These are phyloP conservation scores for Chaetoceros tenuissimus DNA, from an alignment of 108 stramenopile species.

Conservation along the genomic window DNA sequence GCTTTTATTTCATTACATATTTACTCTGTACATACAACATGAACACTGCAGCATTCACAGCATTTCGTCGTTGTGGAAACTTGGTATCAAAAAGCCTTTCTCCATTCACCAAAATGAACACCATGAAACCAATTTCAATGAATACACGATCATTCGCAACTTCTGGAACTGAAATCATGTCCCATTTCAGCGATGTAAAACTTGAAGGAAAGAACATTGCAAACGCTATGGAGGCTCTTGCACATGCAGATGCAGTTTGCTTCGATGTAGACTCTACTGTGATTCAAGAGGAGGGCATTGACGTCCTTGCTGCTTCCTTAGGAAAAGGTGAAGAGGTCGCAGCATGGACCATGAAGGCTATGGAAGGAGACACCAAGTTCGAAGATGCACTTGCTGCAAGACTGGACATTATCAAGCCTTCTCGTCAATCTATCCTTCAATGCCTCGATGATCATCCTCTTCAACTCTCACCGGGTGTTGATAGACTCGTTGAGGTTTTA, in stretches of 20 bases:
- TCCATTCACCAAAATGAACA: too few relatives aligned
- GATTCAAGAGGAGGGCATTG: constrained; percentile 94
- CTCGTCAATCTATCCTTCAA: constrained; percentile 36
- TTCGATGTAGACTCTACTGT: constrained; percentile 99
- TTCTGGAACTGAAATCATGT: neutral
- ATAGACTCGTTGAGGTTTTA: constrained; percentile 58
- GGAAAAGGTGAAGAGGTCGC: constrained; percentile 90
- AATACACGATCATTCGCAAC: neutral
- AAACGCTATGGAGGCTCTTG: constrained; percentile 51
- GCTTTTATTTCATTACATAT: too few relatives aligned
- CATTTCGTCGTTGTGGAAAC: too few relatives aligned
- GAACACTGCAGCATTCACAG: too few relatives aligned
- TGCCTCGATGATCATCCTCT: constrained; percentile 77
- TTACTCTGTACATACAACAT: too few relatives aligned
- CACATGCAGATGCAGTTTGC: constrained; percentile 90
- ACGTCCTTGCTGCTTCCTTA: constrained; percentile 92
- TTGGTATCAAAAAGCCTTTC: too few relatives aligned
- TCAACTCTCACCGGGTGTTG: constrained; percentile 68
- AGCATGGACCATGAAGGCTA: constrained; percentile 87
- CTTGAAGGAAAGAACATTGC: constrained; percentile 36
- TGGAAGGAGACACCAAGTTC: constrained; percentile 94
- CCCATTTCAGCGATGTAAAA: neutral
- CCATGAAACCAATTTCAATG: too few relatives aligned
- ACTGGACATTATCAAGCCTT: constrained; percentile 84
- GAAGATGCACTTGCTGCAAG: constrained; percentile 91